These are phyloP conservation scores for Senna siamea DNA, from an alignment of 306 rosid genomes.

Conservation along the genomic window DNA sequence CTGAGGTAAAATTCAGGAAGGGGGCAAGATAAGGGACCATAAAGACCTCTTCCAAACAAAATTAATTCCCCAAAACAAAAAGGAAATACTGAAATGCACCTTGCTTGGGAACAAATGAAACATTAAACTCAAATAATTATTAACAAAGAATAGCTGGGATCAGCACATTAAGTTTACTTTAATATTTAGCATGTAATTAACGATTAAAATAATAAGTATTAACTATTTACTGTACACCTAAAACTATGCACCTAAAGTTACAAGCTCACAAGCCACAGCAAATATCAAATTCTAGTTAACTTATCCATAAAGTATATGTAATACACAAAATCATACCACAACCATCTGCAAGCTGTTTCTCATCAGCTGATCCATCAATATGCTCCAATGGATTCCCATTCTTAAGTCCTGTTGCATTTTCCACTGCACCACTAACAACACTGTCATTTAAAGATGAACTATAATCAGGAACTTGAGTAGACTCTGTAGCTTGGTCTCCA, in stretches of 20 bases:
- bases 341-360: constrained; percentile 67
- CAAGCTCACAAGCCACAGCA: neutral
- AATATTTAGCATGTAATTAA: neutral
- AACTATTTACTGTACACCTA: neutral
- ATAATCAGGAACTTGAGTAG: constrained; percentile 42
- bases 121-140: constrained; percentile 1
- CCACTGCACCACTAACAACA: neutral
- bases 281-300: neutral
- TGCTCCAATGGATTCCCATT: constrained; percentile 66
- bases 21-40: neutral
- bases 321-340: constrained; percentile 52
- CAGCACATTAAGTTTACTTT: neutral
- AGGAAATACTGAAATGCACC: neutral
- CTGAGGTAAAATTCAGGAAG: neutral
- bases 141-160: constrained; percentile 10
- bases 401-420: constrained; percentile 42
- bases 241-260: neutral
- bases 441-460: constrained; percentile 58
- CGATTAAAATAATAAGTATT: too few species aligned
- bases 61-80: too few species aligned
- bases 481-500: constrained; percentile 39
- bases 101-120: constrained; percentile 17
- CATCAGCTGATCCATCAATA: constrained; percentile 51
- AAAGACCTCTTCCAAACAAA: neutral
- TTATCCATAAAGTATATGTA: neutral